phyloP scores from a whole-genome alignment of 768 basidiomycete species.

The Termitomyces sp. region DNA sequence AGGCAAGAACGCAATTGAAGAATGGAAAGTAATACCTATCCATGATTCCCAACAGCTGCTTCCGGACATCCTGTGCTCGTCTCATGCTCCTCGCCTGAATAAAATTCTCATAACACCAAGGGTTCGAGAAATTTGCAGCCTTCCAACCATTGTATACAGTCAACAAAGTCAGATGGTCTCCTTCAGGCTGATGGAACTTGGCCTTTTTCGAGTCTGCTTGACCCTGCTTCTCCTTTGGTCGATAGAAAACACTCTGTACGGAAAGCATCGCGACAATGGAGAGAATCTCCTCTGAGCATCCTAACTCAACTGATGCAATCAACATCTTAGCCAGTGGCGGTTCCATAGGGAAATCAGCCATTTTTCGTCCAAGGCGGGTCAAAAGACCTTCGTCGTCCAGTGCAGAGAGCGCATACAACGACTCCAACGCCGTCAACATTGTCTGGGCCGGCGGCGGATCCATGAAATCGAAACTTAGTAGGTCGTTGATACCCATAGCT shows the following conservation, averaged over 20 bases:
- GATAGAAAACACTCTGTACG: constrained; percentile 94
- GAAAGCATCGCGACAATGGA: constrained; percentile 98
- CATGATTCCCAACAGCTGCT: constrained; percentile 98
- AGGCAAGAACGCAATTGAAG: neutral
- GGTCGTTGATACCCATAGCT: constrained; percentile 98
- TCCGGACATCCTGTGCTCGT: constrained; percentile 94
- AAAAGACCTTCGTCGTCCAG: constrained; percentile 95
- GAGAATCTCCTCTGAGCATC: constrained; percentile 96
- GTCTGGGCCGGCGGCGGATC: constrained; percentile 97
- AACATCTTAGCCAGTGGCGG: constrained; percentile 96
- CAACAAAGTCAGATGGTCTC: constrained; percentile 86
- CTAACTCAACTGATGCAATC: constrained; percentile 94
- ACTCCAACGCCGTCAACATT: constrained; percentile 93
- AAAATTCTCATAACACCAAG: constrained; percentile 99
- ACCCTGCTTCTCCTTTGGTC: constrained; percentile 99
- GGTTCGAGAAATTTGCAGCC: constrained; percentile 90
- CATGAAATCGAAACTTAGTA: constrained; percentile 99
- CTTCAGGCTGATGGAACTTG: constrained; percentile 99
- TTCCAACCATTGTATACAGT: constrained; percentile 99
- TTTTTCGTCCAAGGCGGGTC: constrained; percentile 92
- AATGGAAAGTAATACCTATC: constrained; percentile 59
- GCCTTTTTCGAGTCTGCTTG: constrained; percentile 99
- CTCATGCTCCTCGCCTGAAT: constrained; percentile 98
- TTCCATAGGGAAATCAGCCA: constrained; percentile 99
- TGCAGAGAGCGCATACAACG: constrained; percentile 91